phyloP scores from a whole-genome alignment of 495 filamentous ascomycete genomes.

The Hypoxylon perforatum region DNA sequence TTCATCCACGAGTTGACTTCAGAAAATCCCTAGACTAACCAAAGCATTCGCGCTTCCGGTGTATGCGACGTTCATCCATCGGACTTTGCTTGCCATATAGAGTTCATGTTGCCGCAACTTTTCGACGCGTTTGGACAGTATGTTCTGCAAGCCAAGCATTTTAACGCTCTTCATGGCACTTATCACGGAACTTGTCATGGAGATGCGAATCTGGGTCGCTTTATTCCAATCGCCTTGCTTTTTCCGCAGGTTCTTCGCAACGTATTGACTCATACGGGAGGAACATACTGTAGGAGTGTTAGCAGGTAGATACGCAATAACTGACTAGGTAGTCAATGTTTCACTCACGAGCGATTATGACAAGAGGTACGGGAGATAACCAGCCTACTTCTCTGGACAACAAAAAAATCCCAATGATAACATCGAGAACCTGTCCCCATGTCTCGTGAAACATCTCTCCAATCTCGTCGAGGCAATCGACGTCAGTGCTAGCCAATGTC shows the following conservation, averaged over 20 bases:
- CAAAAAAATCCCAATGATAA: conserved; percentile 68
- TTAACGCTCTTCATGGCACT: conserved; percentile 70
- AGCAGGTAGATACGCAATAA: not conserved
- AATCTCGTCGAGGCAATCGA: conserved; percentile 41
- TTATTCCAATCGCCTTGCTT: conserved; percentile 62
- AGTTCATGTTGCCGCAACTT: conserved; percentile 67
- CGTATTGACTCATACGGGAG: conserved; percentile 55
- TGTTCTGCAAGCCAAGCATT: conserved; percentile 66
- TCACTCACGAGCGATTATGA: conserved; percentile 63
- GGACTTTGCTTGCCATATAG: conserved; percentile 63
- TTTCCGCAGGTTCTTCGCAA: conserved; percentile 58
- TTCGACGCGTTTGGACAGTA: conserved; percentile 57
- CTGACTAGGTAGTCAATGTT: too few species aligned
- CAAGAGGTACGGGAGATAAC: conserved; percentile 65
- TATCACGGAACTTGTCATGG: conserved; percentile 63
- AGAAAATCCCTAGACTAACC: too few species aligned
- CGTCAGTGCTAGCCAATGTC: conserved; percentile 69
- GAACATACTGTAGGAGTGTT: conserved; percentile 48
- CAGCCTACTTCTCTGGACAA: conserved; percentile 68
- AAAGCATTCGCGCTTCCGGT: conserved; percentile 54
- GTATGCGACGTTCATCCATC: conserved; percentile 57
- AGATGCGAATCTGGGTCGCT: conserved; percentile 65
- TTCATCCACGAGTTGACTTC: too few species aligned
- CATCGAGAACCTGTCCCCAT: conserved; percentile 67
- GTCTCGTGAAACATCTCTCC: conserved; percentile 54